Conservation (phyloP, 2,329 filamentous ascomycete species). For the Beauveria brongniartii region DNA sequence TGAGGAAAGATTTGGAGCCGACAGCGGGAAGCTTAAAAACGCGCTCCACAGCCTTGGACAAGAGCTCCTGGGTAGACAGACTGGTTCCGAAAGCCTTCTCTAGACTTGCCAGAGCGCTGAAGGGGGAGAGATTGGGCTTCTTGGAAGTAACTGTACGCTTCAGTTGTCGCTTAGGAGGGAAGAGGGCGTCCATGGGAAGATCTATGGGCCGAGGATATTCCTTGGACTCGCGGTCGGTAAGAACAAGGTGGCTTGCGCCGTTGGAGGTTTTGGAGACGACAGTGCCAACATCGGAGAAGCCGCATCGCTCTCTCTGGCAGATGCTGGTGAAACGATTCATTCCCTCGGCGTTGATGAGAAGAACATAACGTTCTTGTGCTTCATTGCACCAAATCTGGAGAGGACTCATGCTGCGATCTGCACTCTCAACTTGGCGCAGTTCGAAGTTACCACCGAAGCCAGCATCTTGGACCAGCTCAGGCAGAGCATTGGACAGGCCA, state of each 20-base stretch:
- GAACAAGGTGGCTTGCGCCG: conserved; percentile 63
- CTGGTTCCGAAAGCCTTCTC: conserved; percentile 51
- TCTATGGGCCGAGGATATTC: conserved; percentile 75
- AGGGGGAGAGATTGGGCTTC: conserved; percentile 57
- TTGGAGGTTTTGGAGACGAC: conserved; percentile 54
- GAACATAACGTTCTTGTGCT: conserved; percentile 90
- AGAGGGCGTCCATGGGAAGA: conserved; percentile 79
- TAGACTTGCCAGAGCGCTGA: conserved; percentile 61
- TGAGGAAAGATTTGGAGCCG: conserved; percentile 94
- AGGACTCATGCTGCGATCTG: conserved; percentile 86
- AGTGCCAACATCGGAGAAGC: conserved; percentile 83
- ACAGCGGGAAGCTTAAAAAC: conserved; percentile 82
- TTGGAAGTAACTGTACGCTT: conserved; percentile 65
- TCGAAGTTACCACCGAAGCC: conserved; percentile 88
- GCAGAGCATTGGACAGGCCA: conserved; percentile 66
- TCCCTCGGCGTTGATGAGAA: conserved; percentile 73
- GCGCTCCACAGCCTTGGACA: conserved; percentile 63
- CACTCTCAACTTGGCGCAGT: conserved; percentile 85
- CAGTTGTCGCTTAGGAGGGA: conserved; percentile 80
- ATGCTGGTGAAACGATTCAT: conserved; percentile 69
- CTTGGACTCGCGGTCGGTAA: conserved; percentile 72
- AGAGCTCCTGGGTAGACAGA: conserved; percentile 42
- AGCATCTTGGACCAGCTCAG: conserved; percentile 86
- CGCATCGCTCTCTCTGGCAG: conserved; percentile 73
- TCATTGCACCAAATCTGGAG: conserved; percentile 98